Evolutionary conservation across 2,329 filamentous ascomycete species (phyloP), one percentile per base, ranked within the genome.

Genomic region (Exophiala oligosperma): DNA sequence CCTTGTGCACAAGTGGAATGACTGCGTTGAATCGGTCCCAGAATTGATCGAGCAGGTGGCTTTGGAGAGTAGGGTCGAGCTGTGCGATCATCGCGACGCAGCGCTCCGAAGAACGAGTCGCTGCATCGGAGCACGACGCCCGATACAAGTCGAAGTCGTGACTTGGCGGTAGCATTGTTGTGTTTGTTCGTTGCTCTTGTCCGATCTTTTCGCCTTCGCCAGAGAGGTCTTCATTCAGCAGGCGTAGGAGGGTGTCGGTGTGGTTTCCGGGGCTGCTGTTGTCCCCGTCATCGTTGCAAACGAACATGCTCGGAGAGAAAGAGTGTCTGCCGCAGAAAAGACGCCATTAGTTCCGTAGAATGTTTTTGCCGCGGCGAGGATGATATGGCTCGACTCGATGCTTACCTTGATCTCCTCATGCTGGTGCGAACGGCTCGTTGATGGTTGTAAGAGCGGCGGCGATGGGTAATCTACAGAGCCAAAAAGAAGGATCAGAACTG

Each of bases 121-220:
- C 21, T 12, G 51, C 51, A 47, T 53, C 51, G 51, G 26, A 29
- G 21, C 51, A 32, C 11, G 51, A 53, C 4, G 51, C 26, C 40
- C 46, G 23, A 23, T 21, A 53, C 12, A 53, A 41, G 28, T 53
- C 51, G 38, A 54, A 54, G 17, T 53, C 40, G 17, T 21, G 35
- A 35, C 17, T 37, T 1, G 41, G 17, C 7, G 23, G 7, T 3
- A 8, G n/a, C 14, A 6, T 21, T 21, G 8, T 9, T 21, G 40
- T 43, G 40, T 7, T 6, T 17, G 40, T 8, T 17, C 26, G 26
- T 28, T 28, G 4, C 7, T 28, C 26, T 28, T 28, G 4, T 4
- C 7, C 26, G 26, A 28, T 28, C 7, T 28, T 7, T 28, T 28
- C 7, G 26, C 26, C 26, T 28, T 28, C 7, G 26, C 26, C 40